Evolutionary conservation across 2,329 filamentous ascomycete species (phyloP), one percentile per base, ranked within the genome.

Genomic region (Diaporthe caulivora): DNA sequence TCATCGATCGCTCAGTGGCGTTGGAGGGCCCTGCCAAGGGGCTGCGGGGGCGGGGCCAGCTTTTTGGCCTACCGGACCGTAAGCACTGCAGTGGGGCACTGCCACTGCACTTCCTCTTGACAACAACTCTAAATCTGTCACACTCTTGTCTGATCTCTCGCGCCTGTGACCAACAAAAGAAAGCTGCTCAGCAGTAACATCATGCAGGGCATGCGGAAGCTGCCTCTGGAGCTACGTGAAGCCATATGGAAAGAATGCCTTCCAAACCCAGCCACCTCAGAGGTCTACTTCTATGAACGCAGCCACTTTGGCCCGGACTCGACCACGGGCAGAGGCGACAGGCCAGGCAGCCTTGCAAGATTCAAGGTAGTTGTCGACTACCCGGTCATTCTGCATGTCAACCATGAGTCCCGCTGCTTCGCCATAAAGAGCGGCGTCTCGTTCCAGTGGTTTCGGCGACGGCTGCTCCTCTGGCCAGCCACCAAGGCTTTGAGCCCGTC

Each of bases 231-330:
- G 47, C 31, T 72, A 8, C 71, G 64, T 9, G 42, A 40, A 37
- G 71, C 51, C 11, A 11, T 72, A 1, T 72, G 71, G 62, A 42
- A n/a, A 26, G 53, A 60, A 9, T 70, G 54, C 18, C 55, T 72
- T 0, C 71, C 71, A 3, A 64, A 53, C 21, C 44, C 64, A 53
- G 21, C 44, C 64, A n/a, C 54, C 34, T 62, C 55, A 18, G 64
- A 62, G 54, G 37, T 72, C 34, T 62, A 72, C 54, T 72, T 72
- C 44, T 72, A 62, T 49, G 29, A 70, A 13, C 64, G 53, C 7
- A 29, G 26, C 34, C n/a, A 71, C 21, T 71, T 71, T 40, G 55
- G 55, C 17, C 44, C 55, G 24, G 44, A 53, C n/a, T 42, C 55
- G 18, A 51, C 9, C 6, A 24, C 11, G n/a, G n/a, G 3, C 31